Percentiles rank a stretch among this genome's conserved stretches.
These are phyloP conservation scores for Tritrichomonas foetus DNA, from an alignment of 208 protist genomes.

Conservation along the genomic window DNA sequence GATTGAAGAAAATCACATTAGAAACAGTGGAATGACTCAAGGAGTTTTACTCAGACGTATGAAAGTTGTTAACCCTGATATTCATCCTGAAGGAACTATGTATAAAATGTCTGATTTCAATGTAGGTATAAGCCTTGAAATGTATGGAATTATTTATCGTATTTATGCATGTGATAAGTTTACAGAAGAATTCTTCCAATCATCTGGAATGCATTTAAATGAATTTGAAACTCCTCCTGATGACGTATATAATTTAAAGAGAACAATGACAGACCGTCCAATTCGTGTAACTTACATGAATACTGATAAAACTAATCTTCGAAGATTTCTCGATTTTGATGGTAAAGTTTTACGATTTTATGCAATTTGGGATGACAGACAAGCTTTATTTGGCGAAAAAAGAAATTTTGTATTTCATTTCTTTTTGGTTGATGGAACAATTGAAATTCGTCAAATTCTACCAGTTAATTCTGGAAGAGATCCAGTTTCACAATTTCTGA, in stretches of 20 bases:
- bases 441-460: constrained; percentile 74
- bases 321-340: constrained; percentile 75
- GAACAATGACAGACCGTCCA: background rate
- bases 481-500: constrained; percentile 76
- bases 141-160: background rate
- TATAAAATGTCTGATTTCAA: background rate
- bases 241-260: background rate
- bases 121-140: background rate
- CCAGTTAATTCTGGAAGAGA: constrained; percentile 81
- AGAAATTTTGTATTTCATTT: constrained; percentile 80
- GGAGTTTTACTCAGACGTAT: constrained; percentile 71
- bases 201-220: background rate
- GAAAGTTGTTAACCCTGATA: background rate
- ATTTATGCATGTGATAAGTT: constrained; percentile 12
- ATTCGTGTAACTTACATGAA: background rate
- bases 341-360: constrained; percentile 77
- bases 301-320: background rate
- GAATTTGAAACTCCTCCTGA: constrained; percentile 6
- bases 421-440: constrained; percentile 82
- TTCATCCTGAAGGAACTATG: background rate
- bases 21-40: constrained; percentile 80
- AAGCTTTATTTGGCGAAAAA: constrained; percentile 71
- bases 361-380: constrained; percentile 76
- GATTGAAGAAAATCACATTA: constrained; percentile 75
- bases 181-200: background rate